Percentiles rank a stretch among this genome's conserved stretches.
phyloP scores from a whole-genome alignment of 1,139 yeast genomes.

The Geotrichum cucujoidarum region DNA sequence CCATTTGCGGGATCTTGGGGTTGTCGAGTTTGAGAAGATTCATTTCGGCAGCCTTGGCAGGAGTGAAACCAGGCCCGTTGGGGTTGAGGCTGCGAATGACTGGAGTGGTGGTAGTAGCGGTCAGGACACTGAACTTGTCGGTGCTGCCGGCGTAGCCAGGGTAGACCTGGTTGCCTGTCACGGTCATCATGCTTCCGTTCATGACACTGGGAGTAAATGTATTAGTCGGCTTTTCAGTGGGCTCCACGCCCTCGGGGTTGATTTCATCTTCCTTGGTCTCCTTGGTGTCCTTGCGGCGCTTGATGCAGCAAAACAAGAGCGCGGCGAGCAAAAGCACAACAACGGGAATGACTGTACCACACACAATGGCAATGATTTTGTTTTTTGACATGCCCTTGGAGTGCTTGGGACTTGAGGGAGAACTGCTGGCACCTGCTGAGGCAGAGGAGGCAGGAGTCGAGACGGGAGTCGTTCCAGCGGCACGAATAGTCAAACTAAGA shows the following conservation, averaged over 20 bases:
- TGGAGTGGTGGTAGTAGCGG: background rate
- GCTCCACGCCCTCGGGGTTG: constrained; percentile 21
- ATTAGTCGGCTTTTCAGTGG: constrained; percentile 6
- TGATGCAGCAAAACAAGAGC: constrained; percentile 46
- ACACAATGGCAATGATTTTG: constrained; percentile 47
- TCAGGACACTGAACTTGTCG: constrained; percentile 10
- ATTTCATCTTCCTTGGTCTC: constrained; percentile 18
- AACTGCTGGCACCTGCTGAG: background rate
- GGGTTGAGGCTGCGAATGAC: background rate
- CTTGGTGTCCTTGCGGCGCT: constrained; percentile 34
- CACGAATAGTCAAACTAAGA: constrained; percentile 9
- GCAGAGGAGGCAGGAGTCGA: background rate
- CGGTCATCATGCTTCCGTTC: background rate
- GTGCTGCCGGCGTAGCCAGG: constrained; percentile 4
- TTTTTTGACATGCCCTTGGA: background rate
- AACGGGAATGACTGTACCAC: constrained; percentile 81
- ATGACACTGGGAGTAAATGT: background rate
- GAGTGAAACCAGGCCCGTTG: constrained; percentile 2
- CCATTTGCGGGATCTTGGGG: constrained; percentile 3
- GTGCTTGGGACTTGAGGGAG: background rate
- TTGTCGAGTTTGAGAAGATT: constrained; percentile 17
- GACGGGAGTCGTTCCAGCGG: background rate
- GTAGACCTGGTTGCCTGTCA: background rate
- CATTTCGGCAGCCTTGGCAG: constrained; percentile 15
- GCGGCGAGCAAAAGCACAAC: constrained; percentile 42